These are phyloP conservation scores for Sphagnum magellanicum DNA, from an alignment of 228 moss, liverwort and hornwort genomes.

Conservation along the genomic window DNA sequence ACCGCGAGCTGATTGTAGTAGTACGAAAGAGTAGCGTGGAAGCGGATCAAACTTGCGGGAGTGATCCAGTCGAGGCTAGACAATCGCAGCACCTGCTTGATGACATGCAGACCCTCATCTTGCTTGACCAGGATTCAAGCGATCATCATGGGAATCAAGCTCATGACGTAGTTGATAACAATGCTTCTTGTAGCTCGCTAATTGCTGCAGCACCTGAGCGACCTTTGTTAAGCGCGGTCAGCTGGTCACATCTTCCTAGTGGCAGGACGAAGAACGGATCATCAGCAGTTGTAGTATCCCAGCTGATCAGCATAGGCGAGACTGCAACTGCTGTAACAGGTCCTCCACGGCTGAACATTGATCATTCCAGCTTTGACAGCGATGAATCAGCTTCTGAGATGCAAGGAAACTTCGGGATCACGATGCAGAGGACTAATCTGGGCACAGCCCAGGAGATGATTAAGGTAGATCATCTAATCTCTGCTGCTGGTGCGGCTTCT, in stretches of 20 bases:
- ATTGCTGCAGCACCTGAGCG: too few relatives aligned
- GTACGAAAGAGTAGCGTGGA: too few relatives aligned
- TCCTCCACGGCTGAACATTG: too few relatives aligned
- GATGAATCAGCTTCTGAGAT: background rate
- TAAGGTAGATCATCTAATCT: conserved; percentile 9
- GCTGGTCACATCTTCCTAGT: background rate
- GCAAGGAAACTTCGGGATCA: background rate
- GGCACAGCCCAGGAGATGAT: background rate
- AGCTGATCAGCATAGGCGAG: too few relatives aligned
- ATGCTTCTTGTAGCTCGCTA: background rate
- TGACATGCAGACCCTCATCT: background rate
- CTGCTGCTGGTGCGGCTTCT: background rate
- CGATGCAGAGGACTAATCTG: background rate
- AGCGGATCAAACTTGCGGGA: too few relatives aligned
- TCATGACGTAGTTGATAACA: background rate
- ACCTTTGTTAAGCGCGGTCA: background rate
- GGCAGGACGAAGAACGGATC: background rate
- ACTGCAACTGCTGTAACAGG: too few relatives aligned
- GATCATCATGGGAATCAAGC: background rate
- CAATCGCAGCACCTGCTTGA: background rate
- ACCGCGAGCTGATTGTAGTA: too few relatives aligned
- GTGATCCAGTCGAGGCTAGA: too few relatives aligned
- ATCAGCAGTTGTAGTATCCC: background rate
- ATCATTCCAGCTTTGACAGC: background rate
- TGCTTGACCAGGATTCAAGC: background rate